Base-by-base conservation (phyloP, 805 yeast genomes). In the Zygosaccharomyces rouxii region DNA sequence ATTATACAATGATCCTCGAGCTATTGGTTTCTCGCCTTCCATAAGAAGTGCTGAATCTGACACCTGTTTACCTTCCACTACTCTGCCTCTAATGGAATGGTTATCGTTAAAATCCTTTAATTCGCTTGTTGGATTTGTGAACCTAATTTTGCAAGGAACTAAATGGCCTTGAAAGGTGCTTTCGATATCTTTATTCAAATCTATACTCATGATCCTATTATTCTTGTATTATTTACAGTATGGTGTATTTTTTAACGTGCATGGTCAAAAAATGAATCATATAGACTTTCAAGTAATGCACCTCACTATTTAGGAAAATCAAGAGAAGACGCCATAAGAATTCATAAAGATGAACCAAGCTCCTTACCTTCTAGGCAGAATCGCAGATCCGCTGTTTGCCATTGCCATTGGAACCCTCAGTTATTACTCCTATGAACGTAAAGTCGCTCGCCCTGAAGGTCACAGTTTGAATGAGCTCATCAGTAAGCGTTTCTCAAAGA, bases 371-470 rank as follows among this genome's bases (percentile, higher is more conserved):
- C 42, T 51, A 16, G 58, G 58, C 9, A 47, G 84, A 58, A 68
- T 72, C 53, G 62, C 76, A 7, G 95, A 86, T 61, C 89, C 92
- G 4, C 23, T 83, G 2, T 76, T 83, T 53, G 90, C 85, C 2
- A 58, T 84, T 2, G 60, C 72, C 0, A 74, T 84, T 1, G 95
- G 95, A 1, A 73, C 76, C 0, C 66, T 77, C 6, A 79, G 89
- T 4, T 86, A 81, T 62, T 82, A 77, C 54, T 67, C 81, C 7
- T 81, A 82, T 54, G 95, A 86, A 60, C 67, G 61, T 50, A 72
- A 86, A 55, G 73, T 73, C 1, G 79, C 77, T 2, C 72, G 86
- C 55, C 73, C 74, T 29, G 75, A 73, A 44, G 89, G 87, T 10
- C 88, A 83, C 52, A 66, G 75, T 2, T 65, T 85, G 57, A 74